Evolutionary conservation across 2,329 filamentous ascomycete genomes (phyloP), one percentile per base, ranked within the genome.

Genomic region (Talaromyces atroroseus): DNA sequence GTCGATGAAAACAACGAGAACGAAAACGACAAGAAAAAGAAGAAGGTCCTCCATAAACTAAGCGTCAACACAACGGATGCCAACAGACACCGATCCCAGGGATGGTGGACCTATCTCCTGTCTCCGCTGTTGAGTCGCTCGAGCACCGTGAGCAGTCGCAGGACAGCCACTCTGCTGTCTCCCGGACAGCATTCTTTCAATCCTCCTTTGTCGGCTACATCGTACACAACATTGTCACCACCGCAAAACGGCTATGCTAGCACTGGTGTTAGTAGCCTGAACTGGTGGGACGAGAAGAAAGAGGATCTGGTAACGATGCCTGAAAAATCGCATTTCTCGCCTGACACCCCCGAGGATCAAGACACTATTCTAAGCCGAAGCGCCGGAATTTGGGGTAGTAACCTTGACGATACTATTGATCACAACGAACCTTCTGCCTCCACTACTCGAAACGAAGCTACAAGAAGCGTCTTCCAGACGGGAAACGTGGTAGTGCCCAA

Each of bases 91-190:
- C 65, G 71, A 24, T 79, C 77, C 0, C 74, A 78, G 56, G 77
- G 77, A 18, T 79, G 77, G 77, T 79, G 77, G 77, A 79, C 72
- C 26, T 69, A 74, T 47, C 65, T 78, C 21, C 68, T 77, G 2
- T 77, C 76, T 1, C 77, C 77, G 0, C 64, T 78, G 5, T 58
- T 78, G 23, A 67, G 69, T 29, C 68, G 71, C 40, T 72, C 70
- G 23, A 71, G 65, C 55, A 71, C 72, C 2, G 51, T 70, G 2
- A 60, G 63, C 1, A 66, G 67, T 54, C 63, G 64, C 49, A 68
- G 66, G 58, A 69, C 65, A 18, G 64, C 63, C 12, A 54, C 63
- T 4, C 63, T 59, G 5, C 56, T n/a, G 58, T 8, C 71, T 69
- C n/a, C 64, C 65, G 12, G 44, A 16, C 36, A 56, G 3, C 38